Conservation (phyloP, 2,329 filamentous ascomycete genomes). For the Tolypocladium album region DNA sequence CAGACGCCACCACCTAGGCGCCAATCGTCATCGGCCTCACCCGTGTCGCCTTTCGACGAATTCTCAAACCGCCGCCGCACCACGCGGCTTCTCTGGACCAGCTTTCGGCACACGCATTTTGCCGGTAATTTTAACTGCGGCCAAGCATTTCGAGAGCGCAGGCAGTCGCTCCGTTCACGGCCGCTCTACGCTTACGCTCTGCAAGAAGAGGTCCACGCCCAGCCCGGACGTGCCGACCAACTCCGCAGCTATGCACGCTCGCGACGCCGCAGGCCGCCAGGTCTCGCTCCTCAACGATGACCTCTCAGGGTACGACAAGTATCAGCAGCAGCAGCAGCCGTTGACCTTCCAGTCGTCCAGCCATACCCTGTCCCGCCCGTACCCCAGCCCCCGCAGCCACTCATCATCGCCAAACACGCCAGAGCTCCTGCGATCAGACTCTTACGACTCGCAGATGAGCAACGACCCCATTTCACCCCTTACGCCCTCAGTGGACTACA, state of each 20-base stretch:
- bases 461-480: conserved; percentile 43
- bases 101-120: neutral
- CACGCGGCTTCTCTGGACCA: neutral
- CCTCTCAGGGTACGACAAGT: conserved; percentile 5
- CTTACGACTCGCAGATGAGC: conserved; percentile 49
- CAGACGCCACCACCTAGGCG: neutral
- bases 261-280: conserved; percentile 44
- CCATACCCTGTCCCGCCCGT: conserved; percentile 20
- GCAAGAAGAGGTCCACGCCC: neutral
- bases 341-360: conserved; percentile 23
- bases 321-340: conserved; percentile 14
- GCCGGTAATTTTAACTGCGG: neutral
- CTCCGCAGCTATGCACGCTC: conserved; percentile 35
- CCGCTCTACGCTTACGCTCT: neutral
- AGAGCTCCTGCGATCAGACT: conserved; percentile 48
- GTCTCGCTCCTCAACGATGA: conserved; percentile 53
- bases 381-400: conserved; percentile 24
- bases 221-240: neutral
- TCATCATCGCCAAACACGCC: conserved; percentile 42
- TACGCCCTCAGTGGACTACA: conserved; percentile 38
- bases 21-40: neutral
- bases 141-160: neutral
- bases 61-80: neutral
- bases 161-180: neutral
- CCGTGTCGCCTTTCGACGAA: neutral